Evolutionary conservation across 176 grass and related monocot genomes (phyloP), one percentile per base, ranked within the genome.

Genomic region (Tillandsia fasciculata): DNA sequence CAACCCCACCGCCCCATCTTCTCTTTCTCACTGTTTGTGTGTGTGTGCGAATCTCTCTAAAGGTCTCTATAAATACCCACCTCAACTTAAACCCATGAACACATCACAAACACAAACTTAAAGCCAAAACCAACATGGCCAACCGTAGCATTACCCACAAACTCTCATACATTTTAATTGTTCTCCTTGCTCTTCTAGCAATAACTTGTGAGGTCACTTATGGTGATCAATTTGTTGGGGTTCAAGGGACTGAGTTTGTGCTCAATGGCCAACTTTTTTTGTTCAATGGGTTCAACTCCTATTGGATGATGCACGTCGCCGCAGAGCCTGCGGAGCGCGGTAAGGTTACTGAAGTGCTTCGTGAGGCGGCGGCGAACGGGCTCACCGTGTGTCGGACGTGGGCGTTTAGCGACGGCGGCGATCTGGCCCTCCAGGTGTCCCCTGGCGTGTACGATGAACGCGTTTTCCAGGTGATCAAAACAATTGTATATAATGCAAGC

Each of bases 321-420:
- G 66, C 83, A 8, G 69, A 86, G 12, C 61, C 64, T 7, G 71
- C 52, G 12, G 26, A 72, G 5, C 78, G 83, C 48, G 50, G 64
- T 27, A 86, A 81, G 78, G 78, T 81, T 50, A 57, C 84, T 8
- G 75, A 75, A 51, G 84, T 82, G 29, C 72, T 87, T n/a, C 76
- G 84, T 3, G 79, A 74, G 22, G 75, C 79, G 6, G 70, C 75
- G 2, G 79, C 70, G 23, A 69, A 50, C 48, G 79, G 79, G 12
- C 79, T 87, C 70, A 82, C 84, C 14, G 84, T 82, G 20, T 81
- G 84, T 77, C 84, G 84, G 12, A 82, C 84, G 3, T 87, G 84
- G 84, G 84, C 79, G 67, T 87, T 87, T 23, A 59, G 15, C 72
- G 84, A 82, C 72, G 79, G 84, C 0, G 75, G 71, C 15, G 65